phyloP scores from a whole-genome alignment of 2,329 filamentous ascomycete genomes.

The Plenodomus biglobosus region DNA sequence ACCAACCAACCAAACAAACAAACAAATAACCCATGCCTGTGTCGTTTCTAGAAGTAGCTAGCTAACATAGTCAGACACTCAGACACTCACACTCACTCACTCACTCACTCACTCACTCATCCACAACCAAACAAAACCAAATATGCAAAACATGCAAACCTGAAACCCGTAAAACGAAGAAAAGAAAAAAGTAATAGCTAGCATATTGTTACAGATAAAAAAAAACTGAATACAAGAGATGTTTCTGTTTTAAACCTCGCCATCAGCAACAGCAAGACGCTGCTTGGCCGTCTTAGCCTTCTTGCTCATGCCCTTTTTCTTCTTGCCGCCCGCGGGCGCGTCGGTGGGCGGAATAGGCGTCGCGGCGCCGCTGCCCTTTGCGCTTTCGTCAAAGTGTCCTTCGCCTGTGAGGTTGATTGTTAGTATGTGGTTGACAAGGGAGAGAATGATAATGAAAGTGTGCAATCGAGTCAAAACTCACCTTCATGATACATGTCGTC shows the following conservation, averaged over 20 bases:
- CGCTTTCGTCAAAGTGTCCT: slow-evolving; percentile 90
- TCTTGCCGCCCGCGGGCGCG: slow-evolving; percentile 49
- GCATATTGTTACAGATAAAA: slow-evolving; percentile 7
- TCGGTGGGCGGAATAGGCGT: slow-evolving; percentile 67
- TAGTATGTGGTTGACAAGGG: slow-evolving; percentile 7
- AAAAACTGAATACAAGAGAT: no score
- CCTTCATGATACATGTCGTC: slow-evolving; percentile 99
- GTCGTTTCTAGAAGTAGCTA: no score
- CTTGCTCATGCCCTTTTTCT: slow-evolving; percentile 54
- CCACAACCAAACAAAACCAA: no score
- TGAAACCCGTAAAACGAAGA: no score
- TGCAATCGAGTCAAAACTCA: slow-evolving; percentile 52
- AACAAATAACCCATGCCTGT: no score
- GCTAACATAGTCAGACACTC: no score
- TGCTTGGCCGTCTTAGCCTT: slow-evolving; percentile 57
- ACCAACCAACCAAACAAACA: no score
- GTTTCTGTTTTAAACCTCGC: slow-evolving; percentile 41
- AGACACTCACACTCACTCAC: no score
- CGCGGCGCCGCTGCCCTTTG: slow-evolving; percentile 80
- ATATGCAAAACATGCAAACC: no score
- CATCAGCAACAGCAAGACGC: slow-evolving; percentile 53
- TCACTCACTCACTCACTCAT: no score
- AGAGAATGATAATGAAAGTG: neutral
- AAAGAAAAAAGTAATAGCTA: neutral
- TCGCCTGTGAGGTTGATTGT: slow-evolving; percentile 70